Conservation (phyloP, 106 monocot species). For the Phalaenopsis aphrodite region DNA sequence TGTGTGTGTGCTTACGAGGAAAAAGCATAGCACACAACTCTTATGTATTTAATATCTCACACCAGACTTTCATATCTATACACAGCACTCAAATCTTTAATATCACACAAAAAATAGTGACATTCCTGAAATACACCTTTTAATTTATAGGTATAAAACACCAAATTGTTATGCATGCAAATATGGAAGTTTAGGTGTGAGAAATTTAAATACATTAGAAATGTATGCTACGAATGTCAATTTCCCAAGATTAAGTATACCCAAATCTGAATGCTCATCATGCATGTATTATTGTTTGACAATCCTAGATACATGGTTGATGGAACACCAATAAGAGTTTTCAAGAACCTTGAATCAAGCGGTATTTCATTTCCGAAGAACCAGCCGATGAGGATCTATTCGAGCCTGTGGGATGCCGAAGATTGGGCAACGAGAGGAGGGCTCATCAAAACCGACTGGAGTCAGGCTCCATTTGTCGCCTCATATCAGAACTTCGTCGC, state of each 20-base stretch:
- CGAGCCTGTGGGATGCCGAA: conserved; percentile 53
- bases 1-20: no score
- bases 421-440: conserved; percentile 58
- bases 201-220: no score
- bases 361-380: conserved; percentile 39
- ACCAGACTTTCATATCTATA: no score
- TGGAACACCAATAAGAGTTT: conserved; percentile 34
- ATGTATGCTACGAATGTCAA: no score
- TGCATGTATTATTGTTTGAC: background rate
- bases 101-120: no score
- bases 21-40: no score
- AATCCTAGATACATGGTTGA: conserved; percentile 36
- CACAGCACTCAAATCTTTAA: no score
- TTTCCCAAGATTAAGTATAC: background rate
- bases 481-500: conserved; percentile 36
- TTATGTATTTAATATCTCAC: no score
- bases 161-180: no score
- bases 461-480: conserved; percentile 36
- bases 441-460: conserved; percentile 58
- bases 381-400: conserved; percentile 51
- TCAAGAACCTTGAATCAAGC: conserved; percentile 38
- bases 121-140: no score
- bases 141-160: no score
- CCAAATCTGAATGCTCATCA: background rate
- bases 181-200: no score